These are phyloP conservation scores for Verticillium tricorpus DNA, from an alignment of 2,329 filamentous ascomycete genomes.

Conservation along the genomic window DNA sequence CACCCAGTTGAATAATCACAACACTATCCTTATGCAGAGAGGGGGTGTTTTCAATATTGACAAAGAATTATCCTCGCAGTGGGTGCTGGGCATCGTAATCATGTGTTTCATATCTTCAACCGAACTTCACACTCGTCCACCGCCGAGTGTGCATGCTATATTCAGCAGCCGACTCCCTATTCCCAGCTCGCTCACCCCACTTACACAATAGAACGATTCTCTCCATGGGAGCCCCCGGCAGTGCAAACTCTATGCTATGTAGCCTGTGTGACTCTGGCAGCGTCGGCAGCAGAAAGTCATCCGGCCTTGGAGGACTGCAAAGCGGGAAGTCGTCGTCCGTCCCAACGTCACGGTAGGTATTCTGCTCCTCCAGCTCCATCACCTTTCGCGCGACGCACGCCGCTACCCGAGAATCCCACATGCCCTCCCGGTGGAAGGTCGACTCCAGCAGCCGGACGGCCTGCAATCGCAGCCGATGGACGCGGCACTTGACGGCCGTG, in stretches of 20 bases:
- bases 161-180: background rate
- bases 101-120: too few relatives aligned
- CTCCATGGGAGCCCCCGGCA: background rate
- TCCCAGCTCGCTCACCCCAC: background rate
- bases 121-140: background rate
- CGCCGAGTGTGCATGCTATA: background rate
- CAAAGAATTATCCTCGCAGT: background rate
- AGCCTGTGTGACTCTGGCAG: background rate
- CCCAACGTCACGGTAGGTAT: background rate
- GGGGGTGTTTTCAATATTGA: too few relatives aligned
- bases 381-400: constrained; percentile 28
- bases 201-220: background rate
- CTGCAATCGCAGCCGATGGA: constrained; percentile 31
- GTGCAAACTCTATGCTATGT: background rate
- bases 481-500: constrained; percentile 41
- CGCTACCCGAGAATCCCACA: constrained; percentile 32
- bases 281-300: background rate
- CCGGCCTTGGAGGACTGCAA: background rate
- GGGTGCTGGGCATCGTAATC: background rate
- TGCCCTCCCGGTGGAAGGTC: constrained; percentile 29
- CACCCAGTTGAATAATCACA: too few relatives aligned
- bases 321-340: background rate
- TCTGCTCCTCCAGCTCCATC: constrained; percentile 30
- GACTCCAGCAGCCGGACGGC: constrained; percentile 27
- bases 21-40: too few relatives aligned